These are phyloP conservation scores for Globisporangium uncinulatum DNA, from an alignment of 352 stramenopile genomes.

Conservation along the genomic window DNA sequence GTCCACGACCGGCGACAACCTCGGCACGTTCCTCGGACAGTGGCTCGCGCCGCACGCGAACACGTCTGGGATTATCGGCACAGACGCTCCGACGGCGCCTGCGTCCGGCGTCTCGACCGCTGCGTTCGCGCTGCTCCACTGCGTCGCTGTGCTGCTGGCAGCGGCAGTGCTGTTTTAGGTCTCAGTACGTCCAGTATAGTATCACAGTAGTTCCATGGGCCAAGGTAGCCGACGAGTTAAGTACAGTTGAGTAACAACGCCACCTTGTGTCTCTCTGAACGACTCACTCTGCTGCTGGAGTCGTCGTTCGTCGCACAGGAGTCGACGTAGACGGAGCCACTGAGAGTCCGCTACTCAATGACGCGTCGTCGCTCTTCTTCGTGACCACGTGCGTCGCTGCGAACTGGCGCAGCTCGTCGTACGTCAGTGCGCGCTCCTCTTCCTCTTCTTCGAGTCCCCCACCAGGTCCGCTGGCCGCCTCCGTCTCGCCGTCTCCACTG, in stretches of 20 bases:
- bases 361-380: constrained; percentile 14
- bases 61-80: neutral
- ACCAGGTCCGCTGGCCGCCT: neutral
- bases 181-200: too few species aligned
- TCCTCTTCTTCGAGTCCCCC: constrained; percentile 45
- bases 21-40: constrained; percentile 19
- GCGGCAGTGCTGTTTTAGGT: constrained; percentile 8
- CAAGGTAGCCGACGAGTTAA: neutral
- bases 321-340: neutral
- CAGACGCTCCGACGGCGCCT: neutral
- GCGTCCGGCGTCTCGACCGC: neutral
- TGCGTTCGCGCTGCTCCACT: constrained; percentile 3
- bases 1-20: constrained; percentile 26
- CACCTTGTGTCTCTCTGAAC: too few species aligned
- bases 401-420: constrained; percentile 66
- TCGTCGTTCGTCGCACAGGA: neutral
- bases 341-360: neutral
- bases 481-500: neutral
- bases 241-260: neutral
- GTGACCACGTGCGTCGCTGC: constrained; percentile 49
- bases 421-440: constrained; percentile 62
- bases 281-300: neutral
- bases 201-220: neutral
- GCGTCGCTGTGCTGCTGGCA: constrained; percentile 10
- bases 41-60: constrained; percentile 19